Conservation (phyloP, 2,329 filamentous ascomycete species). For the Pyricularia pennisetigena region DNA sequence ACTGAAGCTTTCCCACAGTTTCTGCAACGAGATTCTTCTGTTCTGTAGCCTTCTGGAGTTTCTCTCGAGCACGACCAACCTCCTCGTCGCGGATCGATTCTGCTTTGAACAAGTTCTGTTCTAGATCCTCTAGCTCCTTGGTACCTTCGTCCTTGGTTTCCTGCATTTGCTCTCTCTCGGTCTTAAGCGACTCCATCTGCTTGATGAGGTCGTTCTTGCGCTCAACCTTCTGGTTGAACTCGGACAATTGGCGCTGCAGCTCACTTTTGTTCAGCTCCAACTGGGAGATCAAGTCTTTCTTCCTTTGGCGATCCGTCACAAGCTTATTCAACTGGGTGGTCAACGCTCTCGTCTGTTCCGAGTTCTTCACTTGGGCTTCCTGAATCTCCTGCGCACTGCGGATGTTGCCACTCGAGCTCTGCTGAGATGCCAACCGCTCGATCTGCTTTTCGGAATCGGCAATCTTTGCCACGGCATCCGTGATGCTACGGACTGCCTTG, state of each 20-base stretch:
- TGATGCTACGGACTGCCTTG: conserved; percentile 68
- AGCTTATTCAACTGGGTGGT: conserved; percentile 59
- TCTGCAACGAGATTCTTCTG: conserved; percentile 63
- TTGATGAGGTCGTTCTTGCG: conserved; percentile 63
- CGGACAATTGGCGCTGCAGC: conserved; percentile 60
- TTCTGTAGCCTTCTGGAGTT: conserved; percentile 62
- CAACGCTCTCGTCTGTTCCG: conserved; percentile 55
- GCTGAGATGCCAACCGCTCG: conserved; percentile 62
- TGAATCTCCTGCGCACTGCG: conserved; percentile 78
- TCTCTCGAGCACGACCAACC: conserved; percentile 57
- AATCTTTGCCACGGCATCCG: conserved; percentile 63
- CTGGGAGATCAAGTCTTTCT: conserved; percentile 54
- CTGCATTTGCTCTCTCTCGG: conserved; percentile 57
- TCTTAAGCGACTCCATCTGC: conserved; percentile 66
- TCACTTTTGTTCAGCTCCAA: conserved; percentile 74
- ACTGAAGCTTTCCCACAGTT: conserved; percentile 66
- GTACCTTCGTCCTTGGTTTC: conserved; percentile 62
- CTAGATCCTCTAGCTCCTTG: conserved; percentile 61
- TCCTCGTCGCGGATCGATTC: conserved; percentile 70
- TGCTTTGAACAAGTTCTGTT: conserved; percentile 66
- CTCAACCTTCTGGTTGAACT: conserved; percentile 65
- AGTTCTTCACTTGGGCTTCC: conserved; percentile 56
- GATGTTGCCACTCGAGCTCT: conserved; percentile 50
- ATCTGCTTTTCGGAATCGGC: conserved; percentile 62
- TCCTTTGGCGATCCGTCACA: conserved; percentile 59